phyloP scores from a whole-genome alignment of 1,139 yeast genomes.

The Saccharomyces hybrid region DNA sequence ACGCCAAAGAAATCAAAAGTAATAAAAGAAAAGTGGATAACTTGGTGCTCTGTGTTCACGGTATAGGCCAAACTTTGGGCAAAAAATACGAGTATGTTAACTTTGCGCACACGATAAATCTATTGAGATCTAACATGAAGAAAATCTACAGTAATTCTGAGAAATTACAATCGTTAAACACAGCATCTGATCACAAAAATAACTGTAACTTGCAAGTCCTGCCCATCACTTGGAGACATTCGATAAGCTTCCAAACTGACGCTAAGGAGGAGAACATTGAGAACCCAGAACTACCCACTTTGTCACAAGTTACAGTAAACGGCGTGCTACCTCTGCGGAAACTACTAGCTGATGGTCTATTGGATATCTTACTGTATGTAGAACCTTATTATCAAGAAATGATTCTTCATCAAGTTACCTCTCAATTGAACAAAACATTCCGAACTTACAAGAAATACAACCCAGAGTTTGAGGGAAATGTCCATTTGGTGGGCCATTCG shows the following conservation, averaged over 20 bases:
- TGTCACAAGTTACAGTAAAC: constrained; percentile 69
- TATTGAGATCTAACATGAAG: constrained; percentile 57
- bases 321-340: constrained; percentile 72
- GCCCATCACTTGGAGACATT: constrained; percentile 74
- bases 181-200: constrained; percentile 23
- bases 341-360: constrained; percentile 73
- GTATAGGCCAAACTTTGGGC: constrained; percentile 87
- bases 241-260: constrained; percentile 52
- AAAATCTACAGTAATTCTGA: constrained; percentile 44
- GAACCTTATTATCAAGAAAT: constrained; percentile 65
- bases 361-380: constrained; percentile 78
- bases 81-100: constrained; percentile 71
- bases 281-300: constrained; percentile 43
- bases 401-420: constrained; percentile 57
- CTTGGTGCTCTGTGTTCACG: constrained; percentile 78
- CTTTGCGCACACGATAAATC: constrained; percentile 78
- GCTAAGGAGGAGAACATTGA: constrained; percentile 24
- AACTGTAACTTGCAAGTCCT: constrained; percentile 66
- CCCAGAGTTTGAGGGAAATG: constrained; percentile 70
- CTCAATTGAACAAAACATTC: constrained; percentile 65
- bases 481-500: constrained; percentile 84
- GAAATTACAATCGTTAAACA: constrained; percentile 34
- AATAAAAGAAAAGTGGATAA: constrained; percentile 59
- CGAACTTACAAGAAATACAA: constrained; percentile 50
- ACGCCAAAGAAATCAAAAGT: background rate